Percentiles rank a stretch among this genome's conserved stretches.
Conservation (phyloP, 2,329 filamentous ascomycete species). For the Lizonia empirigonia region DNA sequence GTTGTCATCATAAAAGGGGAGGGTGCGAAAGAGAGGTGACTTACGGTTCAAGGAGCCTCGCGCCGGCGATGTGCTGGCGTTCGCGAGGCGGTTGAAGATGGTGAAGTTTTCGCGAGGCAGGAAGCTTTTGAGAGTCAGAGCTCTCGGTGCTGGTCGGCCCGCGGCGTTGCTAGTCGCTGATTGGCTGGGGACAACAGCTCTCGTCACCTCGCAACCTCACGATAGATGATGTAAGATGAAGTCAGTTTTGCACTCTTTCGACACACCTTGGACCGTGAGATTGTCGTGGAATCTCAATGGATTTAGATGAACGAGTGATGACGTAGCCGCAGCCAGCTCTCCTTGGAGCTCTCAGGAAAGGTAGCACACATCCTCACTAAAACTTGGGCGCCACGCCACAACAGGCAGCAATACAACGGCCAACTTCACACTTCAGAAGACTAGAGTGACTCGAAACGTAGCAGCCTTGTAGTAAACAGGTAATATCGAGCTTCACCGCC, state of each 20-base stretch:
- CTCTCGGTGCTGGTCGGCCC: constrained; percentile 10
- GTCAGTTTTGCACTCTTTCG: too few species aligned
- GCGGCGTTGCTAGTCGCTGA: constrained; percentile 8
- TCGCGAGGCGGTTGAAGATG: constrained; percentile 4
- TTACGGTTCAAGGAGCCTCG: constrained; percentile 11
- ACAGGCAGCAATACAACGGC: background rate
- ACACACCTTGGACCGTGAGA: too few species aligned
- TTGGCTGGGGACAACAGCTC: background rate
- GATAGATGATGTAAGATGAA: too few species aligned
- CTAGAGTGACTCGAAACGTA: background rate
- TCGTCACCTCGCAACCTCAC: background rate
- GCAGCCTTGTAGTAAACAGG: background rate
- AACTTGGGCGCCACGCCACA: background rate
- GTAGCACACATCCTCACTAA: too few species aligned
- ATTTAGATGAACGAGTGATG: background rate
- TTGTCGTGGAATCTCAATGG: background rate
- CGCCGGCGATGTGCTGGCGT: constrained; percentile 8
- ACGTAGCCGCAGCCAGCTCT: constrained; percentile 6
- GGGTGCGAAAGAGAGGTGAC: background rate
- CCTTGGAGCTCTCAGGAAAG: background rate
- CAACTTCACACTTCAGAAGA: background rate
- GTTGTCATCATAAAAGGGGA: constrained; percentile 18
- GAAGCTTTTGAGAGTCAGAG: constrained; percentile 10
- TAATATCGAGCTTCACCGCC: too few species aligned
- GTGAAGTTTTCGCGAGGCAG: constrained; percentile 12